Conservation (phyloP, 2,329 filamentous ascomycete genomes). For the Cercospora sojina region DNA sequence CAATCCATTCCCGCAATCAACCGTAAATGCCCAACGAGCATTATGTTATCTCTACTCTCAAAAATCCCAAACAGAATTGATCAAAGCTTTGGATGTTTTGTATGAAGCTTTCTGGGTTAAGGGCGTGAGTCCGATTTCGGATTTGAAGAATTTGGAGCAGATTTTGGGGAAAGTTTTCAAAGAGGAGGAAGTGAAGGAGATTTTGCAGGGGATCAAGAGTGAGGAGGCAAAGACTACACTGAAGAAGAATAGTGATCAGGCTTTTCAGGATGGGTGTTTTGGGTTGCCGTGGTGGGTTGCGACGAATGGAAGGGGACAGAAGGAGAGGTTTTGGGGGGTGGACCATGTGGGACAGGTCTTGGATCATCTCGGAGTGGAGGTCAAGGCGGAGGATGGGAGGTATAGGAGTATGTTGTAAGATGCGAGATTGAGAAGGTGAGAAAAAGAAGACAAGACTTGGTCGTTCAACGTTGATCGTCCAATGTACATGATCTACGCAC, state of each 20-base stretch:
- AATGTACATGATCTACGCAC: constrained; percentile 15
- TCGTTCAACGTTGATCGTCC: background rate
- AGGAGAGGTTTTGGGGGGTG: constrained; percentile 59
- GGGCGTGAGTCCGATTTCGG: constrained; percentile 43
- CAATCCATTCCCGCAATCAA: constrained; percentile 55
- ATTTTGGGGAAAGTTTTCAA: constrained; percentile 50
- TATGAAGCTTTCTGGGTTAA: constrained; percentile 56
- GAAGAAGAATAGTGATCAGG: constrained; percentile 51
- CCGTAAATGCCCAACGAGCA: constrained; percentile 53
- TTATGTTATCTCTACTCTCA: constrained; percentile 49
- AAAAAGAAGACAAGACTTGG: background rate
- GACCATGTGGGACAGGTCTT: constrained; percentile 59
- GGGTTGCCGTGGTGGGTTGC: constrained; percentile 61
- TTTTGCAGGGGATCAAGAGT: constrained; percentile 36
- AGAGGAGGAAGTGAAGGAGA: constrained; percentile 44
- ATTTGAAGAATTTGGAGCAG: constrained; percentile 46
- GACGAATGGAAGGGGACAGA: constrained; percentile 54
- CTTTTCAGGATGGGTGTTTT: constrained; percentile 57
- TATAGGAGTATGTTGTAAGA: constrained; percentile 42
- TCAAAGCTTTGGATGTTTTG: constrained; percentile 46
- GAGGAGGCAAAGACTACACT: constrained; percentile 51
- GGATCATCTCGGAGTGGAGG: constrained; percentile 54
- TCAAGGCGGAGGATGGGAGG: constrained; percentile 34
- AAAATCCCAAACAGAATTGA: constrained; percentile 44
- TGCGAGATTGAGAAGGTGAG: background rate